These are phyloP conservation scores for Mallotus repandus DNA, from an alignment of 441 rosid species.

Conservation along the genomic window DNA sequence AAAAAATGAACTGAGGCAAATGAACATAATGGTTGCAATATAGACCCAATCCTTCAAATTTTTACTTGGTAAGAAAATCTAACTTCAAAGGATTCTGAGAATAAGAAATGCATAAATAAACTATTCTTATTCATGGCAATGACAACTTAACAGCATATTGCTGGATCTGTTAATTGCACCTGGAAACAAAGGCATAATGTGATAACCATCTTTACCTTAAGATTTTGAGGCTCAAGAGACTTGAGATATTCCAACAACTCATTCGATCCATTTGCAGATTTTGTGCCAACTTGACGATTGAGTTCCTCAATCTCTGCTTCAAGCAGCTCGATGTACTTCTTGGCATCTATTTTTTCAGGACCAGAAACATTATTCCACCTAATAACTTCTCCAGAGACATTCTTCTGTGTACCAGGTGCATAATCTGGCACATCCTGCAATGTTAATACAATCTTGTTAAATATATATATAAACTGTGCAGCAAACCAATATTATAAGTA, in stretches of 20 bases:
- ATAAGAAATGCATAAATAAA: not conserved
- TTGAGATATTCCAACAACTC: slow-evolving; percentile 84
- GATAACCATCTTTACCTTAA: slow-evolving; percentile 54
- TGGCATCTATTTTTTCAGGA: slow-evolving; percentile 85
- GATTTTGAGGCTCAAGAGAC: slow-evolving; percentile 94
- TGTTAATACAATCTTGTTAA: slow-evolving; percentile 1
- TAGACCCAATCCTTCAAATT: not conserved
- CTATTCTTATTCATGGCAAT: not conserved
- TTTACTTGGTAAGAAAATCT: not conserved
- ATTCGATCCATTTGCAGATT: slow-evolving; percentile 63
- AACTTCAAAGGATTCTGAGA: not conserved
- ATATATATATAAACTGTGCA: not conserved
- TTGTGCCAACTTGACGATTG: slow-evolving; percentile 71
- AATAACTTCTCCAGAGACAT: slow-evolving; percentile 88
- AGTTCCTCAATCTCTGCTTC: slow-evolving; percentile 96
- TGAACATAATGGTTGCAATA: not conserved
- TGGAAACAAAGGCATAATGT: not conserved
- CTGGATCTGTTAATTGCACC: not conserved
- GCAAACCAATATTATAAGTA: not conserved
- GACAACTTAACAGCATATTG: not conserved
- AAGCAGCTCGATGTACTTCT: slow-evolving; percentile 85
- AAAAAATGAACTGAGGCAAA: not conserved
- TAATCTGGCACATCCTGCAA: slow-evolving; percentile 63
- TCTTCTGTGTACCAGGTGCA: slow-evolving; percentile 95
- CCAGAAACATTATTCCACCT: slow-evolving; percentile 91